Evolutionary conservation across 2,329 filamentous ascomycete genomes (phyloP), one percentile per base, ranked within the genome.

Genomic region (Leptoxyphium fumago): DNA sequence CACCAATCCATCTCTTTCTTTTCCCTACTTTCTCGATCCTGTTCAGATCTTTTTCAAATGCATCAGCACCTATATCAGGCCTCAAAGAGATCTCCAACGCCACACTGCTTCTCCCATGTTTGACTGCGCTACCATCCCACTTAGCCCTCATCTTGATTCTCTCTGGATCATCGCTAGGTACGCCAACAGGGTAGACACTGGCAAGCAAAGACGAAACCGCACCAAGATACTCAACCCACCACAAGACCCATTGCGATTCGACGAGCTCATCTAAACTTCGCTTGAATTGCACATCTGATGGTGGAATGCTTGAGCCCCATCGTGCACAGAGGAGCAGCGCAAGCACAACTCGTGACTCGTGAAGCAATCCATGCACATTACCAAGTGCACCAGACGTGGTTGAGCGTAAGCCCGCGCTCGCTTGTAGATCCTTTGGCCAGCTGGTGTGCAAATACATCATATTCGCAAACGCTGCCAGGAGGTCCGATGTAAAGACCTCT

Each of bases 291-390:
- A 69, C 56, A 51, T 82, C 78, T 0, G 68, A 67, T 0, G 75
- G 74, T 2, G 74, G 71, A 2, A 83, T 67, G 38, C 74, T 72
- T 2, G 77, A 78, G 14, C 78, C 82, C 77, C 85, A 93, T 51
- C 86, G 72, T 39, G 82, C 78, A 52, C 78, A 86, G 1, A 84
- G 68, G 1, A 81, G 72, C 3, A 94, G 65, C 0, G 77, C 84
- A 2, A 94, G 67, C 2, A 84, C 61, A 0, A 83, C 81, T 10
- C 86, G 75, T 42, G 78, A 72, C 39, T 77, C 61, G 57, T 95
- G 87, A 1, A 77, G 79, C 21, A 93, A 64, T 0, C 85, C 85
- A 34, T 89, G 84, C 1, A 74, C 71, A 11, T 75, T 72, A 1
- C 77, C 74, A 41, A 88, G 70, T 30, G 82, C 65, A 0, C 84